Conservation (phyloP, 768 basidiomycete genomes). For the Cystobasidiopsis lactophilus region DNA sequence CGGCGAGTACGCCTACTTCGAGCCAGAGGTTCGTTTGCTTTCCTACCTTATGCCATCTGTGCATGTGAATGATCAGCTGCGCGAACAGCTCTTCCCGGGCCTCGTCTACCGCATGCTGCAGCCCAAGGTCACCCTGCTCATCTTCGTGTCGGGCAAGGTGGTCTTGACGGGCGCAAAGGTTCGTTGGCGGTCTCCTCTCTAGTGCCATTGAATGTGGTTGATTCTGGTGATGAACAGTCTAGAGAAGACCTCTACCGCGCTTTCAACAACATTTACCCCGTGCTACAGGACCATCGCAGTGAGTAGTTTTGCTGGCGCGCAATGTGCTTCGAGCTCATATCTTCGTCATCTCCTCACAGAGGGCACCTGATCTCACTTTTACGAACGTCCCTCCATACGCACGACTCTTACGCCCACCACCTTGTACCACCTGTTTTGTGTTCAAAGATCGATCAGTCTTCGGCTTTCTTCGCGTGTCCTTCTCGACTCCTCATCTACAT, state of each 20-base stretch:
- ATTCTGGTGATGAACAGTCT: conserved; percentile 36
- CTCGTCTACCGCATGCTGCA: conserved; percentile 99
- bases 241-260: conserved; percentile 98
- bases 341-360: no score
- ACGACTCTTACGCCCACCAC: no score
- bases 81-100: conserved; percentile 77
- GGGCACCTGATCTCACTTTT: no score
- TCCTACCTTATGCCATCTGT: background rate
- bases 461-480: no score
- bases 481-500: no score
- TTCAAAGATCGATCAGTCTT: no score
- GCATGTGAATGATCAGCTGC: background rate
- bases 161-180: conserved; percentile 98
- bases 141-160: conserved; percentile 98
- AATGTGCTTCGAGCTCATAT: no score
- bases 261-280: conserved; percentile 98
- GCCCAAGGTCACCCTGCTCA: conserved; percentile 92
- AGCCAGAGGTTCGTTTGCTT: conserved; percentile 59
- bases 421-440: no score
- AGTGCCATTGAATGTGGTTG: no score
- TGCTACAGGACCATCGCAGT: conserved; percentile 76
- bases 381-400: no score
- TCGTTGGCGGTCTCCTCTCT: conserved; percentile 20
- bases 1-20: conserved; percentile 93
- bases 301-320: background rate